Base-by-base conservation (phyloP, 2,329 filamentous ascomycete species). In the Stemphylium beticola region DNA sequence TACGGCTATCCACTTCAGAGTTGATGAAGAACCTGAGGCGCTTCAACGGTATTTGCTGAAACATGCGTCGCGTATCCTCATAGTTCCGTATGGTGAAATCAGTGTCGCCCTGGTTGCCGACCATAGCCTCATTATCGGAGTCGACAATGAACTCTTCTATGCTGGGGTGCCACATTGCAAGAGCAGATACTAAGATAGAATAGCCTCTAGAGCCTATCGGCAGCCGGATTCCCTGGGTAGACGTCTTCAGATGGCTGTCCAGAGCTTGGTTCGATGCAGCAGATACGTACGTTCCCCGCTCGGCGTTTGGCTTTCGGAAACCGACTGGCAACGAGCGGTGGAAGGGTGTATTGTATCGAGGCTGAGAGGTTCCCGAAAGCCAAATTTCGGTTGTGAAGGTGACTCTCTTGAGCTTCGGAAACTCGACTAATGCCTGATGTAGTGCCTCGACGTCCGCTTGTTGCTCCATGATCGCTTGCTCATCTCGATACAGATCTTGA, bases 311-410 rank as follows among this genome's bases (percentile, higher is more conserved):
- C 51, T 80, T 78, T 20, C 74, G 74, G 33, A 81, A 77, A 4
- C 74, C 74, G 2, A 53, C 41, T 0, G 77, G 76, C 11, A 81
- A 72, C 2, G 71, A 67, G 5, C 77, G 76, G 26, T 78, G 76
- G 62, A 76, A 77, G 1, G 78, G 78, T 0, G 78, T 80, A 17
- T 76, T 56, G 44, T 80, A 80, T 0, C 72, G 52, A 0, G 78
- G 78, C 0, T 51, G 43, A n/a, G 73, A 71, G 0, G 73, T 52
- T 38, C 65, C 61, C 10, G 61, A 61, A 0, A 76, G 76, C 55
- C 80, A 78, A 0, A 76, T 64, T 2, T 76, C 74, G 6, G 73
- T 74, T 3, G 78, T 79, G 11, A 81, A 51, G 0, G 66, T 77
- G 8, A 82, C 60, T 38, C 68, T 71, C 31, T 51, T 66, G 2